Conservation (phyloP, 768 basidiomycete species). For the Leccinum arenicola region DNA sequence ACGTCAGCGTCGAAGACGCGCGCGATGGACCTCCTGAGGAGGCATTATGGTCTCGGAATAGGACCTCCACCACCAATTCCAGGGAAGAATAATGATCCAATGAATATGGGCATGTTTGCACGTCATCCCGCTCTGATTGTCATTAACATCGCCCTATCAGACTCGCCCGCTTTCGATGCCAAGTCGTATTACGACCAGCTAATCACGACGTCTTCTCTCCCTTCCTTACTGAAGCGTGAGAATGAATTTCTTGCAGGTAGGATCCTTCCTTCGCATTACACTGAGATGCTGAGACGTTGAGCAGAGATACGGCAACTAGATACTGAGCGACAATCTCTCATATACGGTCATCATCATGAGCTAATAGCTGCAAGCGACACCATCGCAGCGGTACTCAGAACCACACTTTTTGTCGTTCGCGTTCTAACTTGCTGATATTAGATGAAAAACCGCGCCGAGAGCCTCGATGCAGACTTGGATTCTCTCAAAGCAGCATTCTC, state of each 20-base stretch:
- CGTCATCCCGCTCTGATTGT: not conserved
- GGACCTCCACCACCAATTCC: conserved; percentile 62
- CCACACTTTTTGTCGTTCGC: not conserved
- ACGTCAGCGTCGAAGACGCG: conserved; percentile 44
- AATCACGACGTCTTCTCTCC: conserved; percentile 76
- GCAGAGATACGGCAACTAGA: conserved; percentile 86
- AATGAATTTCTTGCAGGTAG: conserved; percentile 76
- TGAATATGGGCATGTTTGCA: conserved; percentile 65
- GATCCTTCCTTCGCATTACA: not conserved
- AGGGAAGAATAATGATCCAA: conserved; percentile 64
- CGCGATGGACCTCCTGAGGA: conserved; percentile 75
- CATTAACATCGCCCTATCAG: conserved; percentile 35
- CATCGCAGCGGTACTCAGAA: conserved; percentile 66
- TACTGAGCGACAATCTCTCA: conserved; percentile 83
- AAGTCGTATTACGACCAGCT: conserved; percentile 83
- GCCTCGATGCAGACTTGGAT: conserved; percentile 81
- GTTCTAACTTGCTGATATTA: conserved; percentile 27
- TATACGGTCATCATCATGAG: conserved; percentile 95
- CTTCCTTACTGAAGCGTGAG: conserved; percentile 71
- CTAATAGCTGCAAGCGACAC: conserved; percentile 93
- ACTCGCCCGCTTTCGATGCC: conserved; percentile 80
- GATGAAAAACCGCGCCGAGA: conserved; percentile 89
- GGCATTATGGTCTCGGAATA: conserved; percentile 85
- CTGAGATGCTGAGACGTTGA: conserved; percentile 6
- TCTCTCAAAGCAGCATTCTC: conserved; percentile 77